These are phyloP conservation scores for Sarocladium oryzae DNA, from an alignment of 2,329 filamentous ascomycete species.

Conservation along the genomic window DNA sequence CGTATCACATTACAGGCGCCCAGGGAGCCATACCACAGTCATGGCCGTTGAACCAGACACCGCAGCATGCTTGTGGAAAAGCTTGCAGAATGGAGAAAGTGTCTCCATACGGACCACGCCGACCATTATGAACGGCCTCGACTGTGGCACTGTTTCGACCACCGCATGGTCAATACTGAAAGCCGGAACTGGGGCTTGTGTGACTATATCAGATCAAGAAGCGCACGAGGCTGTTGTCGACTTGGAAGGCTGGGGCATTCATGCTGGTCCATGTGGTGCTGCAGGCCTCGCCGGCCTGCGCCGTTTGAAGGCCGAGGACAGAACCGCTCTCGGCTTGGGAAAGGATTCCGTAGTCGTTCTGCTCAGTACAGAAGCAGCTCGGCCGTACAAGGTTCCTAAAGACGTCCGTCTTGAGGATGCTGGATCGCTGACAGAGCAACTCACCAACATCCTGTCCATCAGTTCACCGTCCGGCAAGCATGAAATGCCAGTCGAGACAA, in stretches of 20 bases:
- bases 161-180: constrained; percentile 58
- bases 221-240: constrained; percentile 52
- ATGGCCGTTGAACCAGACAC: constrained; percentile 65
- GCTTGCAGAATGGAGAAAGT: constrained; percentile 40
- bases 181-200: constrained; percentile 51
- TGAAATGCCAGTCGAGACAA: constrained; percentile 20
- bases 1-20: constrained; percentile 54
- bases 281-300: constrained; percentile 51
- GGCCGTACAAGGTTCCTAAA: constrained; percentile 10
- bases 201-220: constrained; percentile 56
- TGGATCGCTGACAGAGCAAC: neutral
- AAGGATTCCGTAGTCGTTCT: constrained; percentile 54
- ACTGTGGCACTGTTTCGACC: constrained; percentile 62
- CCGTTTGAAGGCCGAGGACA: constrained; percentile 32
- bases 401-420: neutral
- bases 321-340: constrained; percentile 29
- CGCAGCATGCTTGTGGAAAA: constrained; percentile 51
- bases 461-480: neutral
- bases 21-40: constrained; percentile 29
- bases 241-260: constrained; percentile 39
- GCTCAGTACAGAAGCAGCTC: constrained; percentile 52
- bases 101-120: constrained; percentile 46
- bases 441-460: neutral
- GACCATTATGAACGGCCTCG: constrained; percentile 70
- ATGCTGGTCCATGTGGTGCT: constrained; percentile 57